These are phyloP conservation scores for Suhomyces emberorum DNA, from an alignment of 805 yeast genomes.

Conservation along the genomic window DNA sequence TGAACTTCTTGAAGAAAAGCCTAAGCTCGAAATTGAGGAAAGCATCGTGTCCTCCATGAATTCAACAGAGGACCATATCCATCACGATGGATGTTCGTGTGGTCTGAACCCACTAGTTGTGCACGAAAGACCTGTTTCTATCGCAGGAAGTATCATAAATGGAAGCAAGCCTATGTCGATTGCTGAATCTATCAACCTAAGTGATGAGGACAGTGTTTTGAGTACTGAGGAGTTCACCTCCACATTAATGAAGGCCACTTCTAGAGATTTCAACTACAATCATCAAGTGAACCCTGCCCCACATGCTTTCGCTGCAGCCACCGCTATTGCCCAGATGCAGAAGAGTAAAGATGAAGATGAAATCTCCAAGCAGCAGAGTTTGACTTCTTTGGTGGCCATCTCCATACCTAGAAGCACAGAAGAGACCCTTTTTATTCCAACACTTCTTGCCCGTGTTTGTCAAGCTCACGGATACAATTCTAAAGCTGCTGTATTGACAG, in stretches of 20 bases:
- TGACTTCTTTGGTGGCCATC: slow-evolving; percentile 54
- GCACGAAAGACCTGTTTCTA: slow-evolving; percentile 62
- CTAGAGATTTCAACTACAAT: background rate
- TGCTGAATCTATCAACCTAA: slow-evolving; percentile 39
- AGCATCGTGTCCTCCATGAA: slow-evolving; percentile 26
- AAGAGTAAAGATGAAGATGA: slow-evolving; percentile 22
- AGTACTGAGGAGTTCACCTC: slow-evolving; percentile 24
- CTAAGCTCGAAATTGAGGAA: slow-evolving; percentile 3
- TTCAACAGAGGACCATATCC: slow-evolving; percentile 23
- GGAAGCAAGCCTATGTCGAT: slow-evolving; percentile 25
- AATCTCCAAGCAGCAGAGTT: slow-evolving; percentile 31
- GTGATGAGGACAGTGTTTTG: slow-evolving; percentile 29
- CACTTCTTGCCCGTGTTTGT: slow-evolving; percentile 64
- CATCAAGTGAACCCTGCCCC: slow-evolving; percentile 67
- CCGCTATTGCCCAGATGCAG: slow-evolving; percentile 57
- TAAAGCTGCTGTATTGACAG: slow-evolving; percentile 66
- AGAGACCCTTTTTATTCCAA: slow-evolving; percentile 73
- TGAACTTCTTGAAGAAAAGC: slow-evolving; percentile 2
- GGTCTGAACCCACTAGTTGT: slow-evolving; percentile 56
- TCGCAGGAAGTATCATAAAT: slow-evolving; percentile 56
- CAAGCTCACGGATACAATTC: slow-evolving; percentile 70
- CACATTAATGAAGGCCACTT: background rate
- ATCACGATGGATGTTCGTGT: slow-evolving; percentile 47
- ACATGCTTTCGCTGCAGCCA: slow-evolving; percentile 64
- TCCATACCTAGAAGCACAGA: slow-evolving; percentile 76